Evolutionary conservation across 495 filamentous ascomycete genomes (phyloP).

Genomic region (Penicillium pancosmium): DNA sequence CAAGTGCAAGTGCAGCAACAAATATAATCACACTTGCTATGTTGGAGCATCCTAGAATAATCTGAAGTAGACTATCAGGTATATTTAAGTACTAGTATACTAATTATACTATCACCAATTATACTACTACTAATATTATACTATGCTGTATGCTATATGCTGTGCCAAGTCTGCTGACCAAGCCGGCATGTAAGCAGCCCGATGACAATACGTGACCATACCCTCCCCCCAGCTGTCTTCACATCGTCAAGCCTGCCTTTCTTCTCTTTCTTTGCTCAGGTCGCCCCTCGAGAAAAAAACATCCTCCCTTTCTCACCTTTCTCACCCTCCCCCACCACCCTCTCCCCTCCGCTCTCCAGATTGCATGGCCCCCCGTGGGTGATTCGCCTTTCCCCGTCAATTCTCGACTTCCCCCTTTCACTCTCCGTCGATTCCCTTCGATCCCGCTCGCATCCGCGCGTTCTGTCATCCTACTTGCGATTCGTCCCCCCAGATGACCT

Average conservation of each 20-base stretch:
- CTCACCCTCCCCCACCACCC: conserved; percentile 9
- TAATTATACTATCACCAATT: too few species aligned
- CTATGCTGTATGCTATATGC: not conserved
- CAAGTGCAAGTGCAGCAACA: too few species aligned
- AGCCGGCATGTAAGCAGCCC: conserved; percentile 13
- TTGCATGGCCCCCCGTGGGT: conserved; percentile 32
- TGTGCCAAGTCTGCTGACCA: conserved; percentile 8
- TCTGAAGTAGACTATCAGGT: too few species aligned
- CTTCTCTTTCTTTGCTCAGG: conserved; percentile 18
- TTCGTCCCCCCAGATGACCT: conserved; percentile 13
- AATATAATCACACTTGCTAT: too few species aligned
- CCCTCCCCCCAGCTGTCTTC: not conserved
- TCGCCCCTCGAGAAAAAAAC: conserved; percentile 16
- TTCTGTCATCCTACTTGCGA: not conserved
- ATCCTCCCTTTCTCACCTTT: conserved; percentile 13
- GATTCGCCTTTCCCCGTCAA: conserved; percentile 12
- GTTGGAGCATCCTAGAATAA: too few species aligned
- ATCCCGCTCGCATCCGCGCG: conserved; percentile 15
- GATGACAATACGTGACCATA: not conserved
- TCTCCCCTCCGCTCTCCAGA: conserved; percentile 14
- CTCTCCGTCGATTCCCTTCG: conserved; percentile 8
- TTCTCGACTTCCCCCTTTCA: conserved; percentile 8
- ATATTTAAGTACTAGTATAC: too few species aligned
- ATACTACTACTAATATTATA: too few species aligned
- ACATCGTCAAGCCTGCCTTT: conserved; percentile 6